Percentiles rank a stretch among this genome's conserved stretches.
phyloP scores from a whole-genome alignment of 2,329 filamentous ascomycete species.

The Albifimbria verrucaria region DNA sequence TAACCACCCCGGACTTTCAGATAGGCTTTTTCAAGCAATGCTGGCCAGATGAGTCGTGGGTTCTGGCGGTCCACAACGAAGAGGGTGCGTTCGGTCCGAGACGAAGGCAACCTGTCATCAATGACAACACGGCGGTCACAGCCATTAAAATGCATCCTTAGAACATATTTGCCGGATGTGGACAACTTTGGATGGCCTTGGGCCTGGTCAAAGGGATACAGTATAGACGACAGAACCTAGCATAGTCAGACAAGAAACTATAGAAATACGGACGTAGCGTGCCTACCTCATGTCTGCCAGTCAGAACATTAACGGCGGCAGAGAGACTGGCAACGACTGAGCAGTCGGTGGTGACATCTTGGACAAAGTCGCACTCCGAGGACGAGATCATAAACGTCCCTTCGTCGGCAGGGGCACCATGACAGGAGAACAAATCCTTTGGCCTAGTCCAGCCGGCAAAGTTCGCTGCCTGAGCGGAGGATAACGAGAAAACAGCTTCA shows the following conservation, averaged over 20 bases:
- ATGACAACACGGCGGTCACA: constrained; percentile 84
- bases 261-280: neutral
- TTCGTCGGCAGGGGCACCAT: constrained; percentile 23
- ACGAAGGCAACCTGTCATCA: constrained; percentile 82
- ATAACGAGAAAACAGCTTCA: constrained; percentile 65
- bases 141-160: constrained; percentile 94
- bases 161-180: constrained; percentile 81
- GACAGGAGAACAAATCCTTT: constrained; percentile 51
- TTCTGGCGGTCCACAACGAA: constrained; percentile 87
- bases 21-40: constrained; percentile 92
- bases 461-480: constrained; percentile 67
- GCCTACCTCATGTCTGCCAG: constrained; percentile 64
- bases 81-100: constrained; percentile 69
- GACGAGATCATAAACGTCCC: constrained; percentile 52
- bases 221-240: constrained; percentile 66
- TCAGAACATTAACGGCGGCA: constrained; percentile 68
- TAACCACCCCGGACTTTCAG: constrained; percentile 94
- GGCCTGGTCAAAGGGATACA: constrained; percentile 70
- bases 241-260: neutral
- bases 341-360: constrained; percentile 94
- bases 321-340: constrained; percentile 96
- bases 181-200: constrained; percentile 61
- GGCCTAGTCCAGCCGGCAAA: constrained; percentile 84
- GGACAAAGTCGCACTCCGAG: constrained; percentile 75
- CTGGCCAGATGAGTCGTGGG: constrained; percentile 82